These are phyloP conservation scores for Chrysoporthe puriensis DNA, from an alignment of 2,329 filamentous ascomycete species.

Conservation along the genomic window DNA sequence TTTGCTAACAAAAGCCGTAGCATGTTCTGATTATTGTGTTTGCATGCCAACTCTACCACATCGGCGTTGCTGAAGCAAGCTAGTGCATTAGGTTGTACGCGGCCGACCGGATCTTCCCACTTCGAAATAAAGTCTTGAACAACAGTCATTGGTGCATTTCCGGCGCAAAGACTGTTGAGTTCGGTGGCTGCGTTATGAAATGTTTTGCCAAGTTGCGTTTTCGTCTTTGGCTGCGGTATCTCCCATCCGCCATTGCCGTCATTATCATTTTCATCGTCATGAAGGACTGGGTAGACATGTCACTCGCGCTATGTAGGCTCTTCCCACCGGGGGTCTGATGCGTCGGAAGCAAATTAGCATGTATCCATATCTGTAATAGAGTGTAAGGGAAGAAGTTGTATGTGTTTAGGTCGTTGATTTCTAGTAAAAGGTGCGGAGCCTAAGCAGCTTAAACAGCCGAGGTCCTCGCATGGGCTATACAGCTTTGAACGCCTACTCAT, in stretches of 20 bases:
- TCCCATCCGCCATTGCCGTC: neutral
- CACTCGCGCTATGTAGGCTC: neutral
- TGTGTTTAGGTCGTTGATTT: no score
- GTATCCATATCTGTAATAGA: neutral
- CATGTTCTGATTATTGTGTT: neutral
- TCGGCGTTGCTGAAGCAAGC: neutral
- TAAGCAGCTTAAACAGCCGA: no score
- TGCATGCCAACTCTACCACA: neutral
- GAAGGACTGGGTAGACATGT: neutral
- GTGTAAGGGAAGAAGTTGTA: neutral
- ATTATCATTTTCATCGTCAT: neutral
- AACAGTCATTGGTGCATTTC: neutral
- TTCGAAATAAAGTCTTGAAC: neutral
- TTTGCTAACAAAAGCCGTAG: neutral
- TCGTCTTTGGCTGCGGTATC: neutral
- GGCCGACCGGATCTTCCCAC: neutral
- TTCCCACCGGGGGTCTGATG: neutral
- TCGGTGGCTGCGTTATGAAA: neutral
- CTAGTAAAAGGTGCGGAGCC: no score
- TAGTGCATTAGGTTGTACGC: neutral
- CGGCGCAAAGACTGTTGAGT: neutral
- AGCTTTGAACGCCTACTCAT: no score
- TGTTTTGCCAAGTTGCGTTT: neutral
- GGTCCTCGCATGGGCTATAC: no score
- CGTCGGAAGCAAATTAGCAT: neutral